Conservation (phyloP, 2,329 filamentous ascomycete genomes). For the Cladosporium sp. region DNA sequence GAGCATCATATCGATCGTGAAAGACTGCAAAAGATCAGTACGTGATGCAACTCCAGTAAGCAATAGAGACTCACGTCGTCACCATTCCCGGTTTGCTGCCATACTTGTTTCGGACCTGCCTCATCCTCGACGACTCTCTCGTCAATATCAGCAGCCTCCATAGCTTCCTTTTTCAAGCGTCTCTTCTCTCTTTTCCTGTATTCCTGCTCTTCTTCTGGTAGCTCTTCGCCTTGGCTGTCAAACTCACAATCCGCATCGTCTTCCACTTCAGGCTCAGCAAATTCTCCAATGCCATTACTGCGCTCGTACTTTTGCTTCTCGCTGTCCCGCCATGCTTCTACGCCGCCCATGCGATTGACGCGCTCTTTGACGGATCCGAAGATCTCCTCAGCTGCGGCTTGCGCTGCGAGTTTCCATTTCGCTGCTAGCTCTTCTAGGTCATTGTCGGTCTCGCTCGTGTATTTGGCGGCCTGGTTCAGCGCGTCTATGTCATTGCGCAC, state of each 20-base stretch:
- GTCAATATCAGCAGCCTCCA: conserved; percentile 35
- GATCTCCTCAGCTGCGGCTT: conserved; percentile 66
- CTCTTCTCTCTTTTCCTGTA: conserved; percentile 51
- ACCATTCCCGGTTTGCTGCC: conserved; percentile 38
- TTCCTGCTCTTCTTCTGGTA: conserved; percentile 42
- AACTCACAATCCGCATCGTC: conserved; percentile 40
- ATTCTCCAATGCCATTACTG: conserved; percentile 31
- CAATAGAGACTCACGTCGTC: conserved; percentile 40
- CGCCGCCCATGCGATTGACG: conserved; percentile 63
- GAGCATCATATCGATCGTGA: conserved; percentile 71
- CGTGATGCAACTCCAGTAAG: neutral
- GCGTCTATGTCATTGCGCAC: conserved; percentile 52
- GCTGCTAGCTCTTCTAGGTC: conserved; percentile 58
- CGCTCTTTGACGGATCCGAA: conserved; percentile 62
- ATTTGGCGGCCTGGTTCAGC: conserved; percentile 53
- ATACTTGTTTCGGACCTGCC: conserved; percentile 35
- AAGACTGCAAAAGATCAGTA: conserved; percentile 48
- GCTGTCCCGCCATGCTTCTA: conserved; percentile 51
- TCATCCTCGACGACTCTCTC: conserved; percentile 37
- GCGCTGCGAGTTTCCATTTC: conserved; percentile 63
- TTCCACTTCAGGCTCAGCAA: conserved; percentile 37
- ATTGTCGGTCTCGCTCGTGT: conserved; percentile 51
- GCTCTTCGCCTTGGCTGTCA: conserved; percentile 36
- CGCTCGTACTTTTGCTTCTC: conserved; percentile 37
- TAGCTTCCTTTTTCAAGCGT: conserved; percentile 51